These are phyloP conservation scores for Boletus vinaceobasis DNA, from an alignment of 768 basidiomycete genomes.

Conservation along the genomic window DNA sequence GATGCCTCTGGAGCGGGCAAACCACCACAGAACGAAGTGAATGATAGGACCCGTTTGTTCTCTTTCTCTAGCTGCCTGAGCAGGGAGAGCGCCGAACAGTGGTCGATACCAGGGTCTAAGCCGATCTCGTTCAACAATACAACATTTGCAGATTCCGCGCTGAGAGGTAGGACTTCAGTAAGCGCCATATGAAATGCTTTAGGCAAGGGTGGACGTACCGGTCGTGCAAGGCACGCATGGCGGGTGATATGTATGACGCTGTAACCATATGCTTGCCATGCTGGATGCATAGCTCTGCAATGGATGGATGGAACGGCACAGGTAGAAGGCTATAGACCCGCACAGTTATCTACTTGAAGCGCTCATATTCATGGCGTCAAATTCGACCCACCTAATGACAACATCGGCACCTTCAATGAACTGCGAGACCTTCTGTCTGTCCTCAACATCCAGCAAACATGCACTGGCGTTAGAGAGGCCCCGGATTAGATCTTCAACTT, in stretches of 20 bases:
- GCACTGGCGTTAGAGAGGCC: constrained; percentile 51
- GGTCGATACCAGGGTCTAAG: constrained; percentile 86
- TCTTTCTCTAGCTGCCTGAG: constrained; percentile 48
- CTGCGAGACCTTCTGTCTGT: constrained; percentile 40
- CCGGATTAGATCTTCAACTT: constrained; percentile 47
- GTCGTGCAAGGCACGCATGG: constrained; percentile 64
- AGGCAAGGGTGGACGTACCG: constrained; percentile 41
- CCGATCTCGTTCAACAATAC: constrained; percentile 88
- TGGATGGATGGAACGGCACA: constrained; percentile 61
- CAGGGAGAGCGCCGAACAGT: constrained; percentile 78
- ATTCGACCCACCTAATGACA: constrained; percentile 69
- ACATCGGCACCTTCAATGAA: constrained; percentile 70
- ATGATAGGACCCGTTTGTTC: constrained; percentile 60
- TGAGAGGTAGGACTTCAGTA: constrained; percentile 19
- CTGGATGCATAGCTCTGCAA: constrained; percentile 73
- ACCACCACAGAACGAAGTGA: constrained; percentile 91
- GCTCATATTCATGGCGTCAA: neutral
- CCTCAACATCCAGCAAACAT: constrained; percentile 56
- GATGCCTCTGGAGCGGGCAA: constrained; percentile 68
- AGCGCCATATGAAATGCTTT: neutral
- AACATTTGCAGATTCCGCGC: constrained; percentile 61
- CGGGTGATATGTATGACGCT: constrained; percentile 83
- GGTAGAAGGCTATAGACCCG: constrained; percentile 64
- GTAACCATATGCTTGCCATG: constrained; percentile 78
- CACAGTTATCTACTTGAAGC: neutral